phyloP scores from a whole-genome alignment of 768 basidiomycete species.

The Lactifluus piperatus region DNA sequence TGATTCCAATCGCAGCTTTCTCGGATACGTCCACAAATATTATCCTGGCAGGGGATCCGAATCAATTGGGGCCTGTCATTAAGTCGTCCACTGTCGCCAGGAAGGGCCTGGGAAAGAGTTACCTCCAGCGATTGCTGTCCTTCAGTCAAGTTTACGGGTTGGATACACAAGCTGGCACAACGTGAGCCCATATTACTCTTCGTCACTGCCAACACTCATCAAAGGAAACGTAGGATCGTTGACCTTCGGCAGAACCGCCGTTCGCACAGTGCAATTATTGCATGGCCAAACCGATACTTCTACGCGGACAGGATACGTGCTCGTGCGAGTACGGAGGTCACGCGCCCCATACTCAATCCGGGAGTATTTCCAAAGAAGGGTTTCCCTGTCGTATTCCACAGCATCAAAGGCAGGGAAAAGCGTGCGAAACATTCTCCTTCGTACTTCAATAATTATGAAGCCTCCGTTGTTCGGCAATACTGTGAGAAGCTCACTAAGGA shows the following conservation, averaged over 20 bases:
- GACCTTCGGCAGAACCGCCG: conserved; percentile 17
- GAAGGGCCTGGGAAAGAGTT: conserved; percentile 29
- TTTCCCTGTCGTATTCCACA: too few relatives aligned
- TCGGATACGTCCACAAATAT: conserved; percentile 29
- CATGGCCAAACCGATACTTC: too few relatives aligned
- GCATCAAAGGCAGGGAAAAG: too few relatives aligned
- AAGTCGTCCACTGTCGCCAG: conserved; percentile 24
- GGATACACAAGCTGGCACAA: conserved; percentile 21
- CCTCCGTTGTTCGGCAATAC: conserved; percentile 29
- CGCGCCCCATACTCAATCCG: conserved; percentile 24
- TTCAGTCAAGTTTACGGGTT: conserved; percentile 25
- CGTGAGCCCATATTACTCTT: conserved; percentile 24
- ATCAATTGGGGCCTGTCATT: conserved; percentile 33
- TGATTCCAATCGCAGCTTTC: conserved; percentile 34
- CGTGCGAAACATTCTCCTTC: conserved; percentile 33
- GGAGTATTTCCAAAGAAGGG: conserved; percentile 23
- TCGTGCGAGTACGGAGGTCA: conserved; percentile 23
- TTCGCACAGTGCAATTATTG: too few relatives aligned
- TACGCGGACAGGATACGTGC: too few relatives aligned
- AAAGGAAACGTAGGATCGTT: conserved; percentile 17
- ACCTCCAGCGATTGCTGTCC: conserved; percentile 30
- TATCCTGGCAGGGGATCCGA: conserved; percentile 31
- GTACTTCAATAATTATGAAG: conserved; percentile 35
- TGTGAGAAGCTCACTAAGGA: conserved; percentile 25
- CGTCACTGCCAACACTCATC: neutral